Evolutionary conservation across 75 land plant genomes (phyloP), one percentile per base, ranked within the genome.

Genomic region (Pinus tabuliformis): DNA sequence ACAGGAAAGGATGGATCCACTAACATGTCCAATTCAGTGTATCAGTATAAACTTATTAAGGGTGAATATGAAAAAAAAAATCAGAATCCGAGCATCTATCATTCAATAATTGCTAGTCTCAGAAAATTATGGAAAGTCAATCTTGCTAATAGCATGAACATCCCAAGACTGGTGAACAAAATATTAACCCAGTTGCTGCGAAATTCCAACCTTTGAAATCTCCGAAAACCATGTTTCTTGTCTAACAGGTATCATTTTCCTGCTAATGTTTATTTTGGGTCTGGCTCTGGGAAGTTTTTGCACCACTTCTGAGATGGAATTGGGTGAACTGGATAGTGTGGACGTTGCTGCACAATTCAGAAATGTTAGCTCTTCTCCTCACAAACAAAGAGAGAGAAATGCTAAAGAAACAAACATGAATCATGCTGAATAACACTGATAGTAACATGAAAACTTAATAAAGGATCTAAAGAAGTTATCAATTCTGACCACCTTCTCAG

Each of bases 271-370:
- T 75, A 52, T 45, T 77, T 49, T 77, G 57, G 56, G 54, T 75
- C 79, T 73, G 76, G 79, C 59, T 73, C 79, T 75, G 79, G 45
- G 77, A 88, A 85, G 75, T 90, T 90, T 63, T 90, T 90, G 81
- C 90, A 90, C 94, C 94, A 91, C 33, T 81, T 60, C 88, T 91
- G 94, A n/a, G 93, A 91, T 22, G 94, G 94, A 59, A 91, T 83
- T 58, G 94, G 92, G 17, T 82, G 84, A 56, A 87, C 80, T 36
- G 94, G 94, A 71, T 77, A 76, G 61, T 86, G 79, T 18, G 94
- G 92, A 15, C 92, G 83, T 90, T 87, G 89, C 93, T 91, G 92
- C 75, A 88, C 56, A 22, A 76, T 58, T 63, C 22, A 52, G 28
- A 70, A 26, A 57, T 17, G 77, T 49, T 9, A 49, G 54, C 11